Evolutionary conservation across 1,284 basidiomycete genomes (phyloP), one percentile per base, ranked within the genome.

Genomic region (Stygiomarasmius scandens): DNA sequence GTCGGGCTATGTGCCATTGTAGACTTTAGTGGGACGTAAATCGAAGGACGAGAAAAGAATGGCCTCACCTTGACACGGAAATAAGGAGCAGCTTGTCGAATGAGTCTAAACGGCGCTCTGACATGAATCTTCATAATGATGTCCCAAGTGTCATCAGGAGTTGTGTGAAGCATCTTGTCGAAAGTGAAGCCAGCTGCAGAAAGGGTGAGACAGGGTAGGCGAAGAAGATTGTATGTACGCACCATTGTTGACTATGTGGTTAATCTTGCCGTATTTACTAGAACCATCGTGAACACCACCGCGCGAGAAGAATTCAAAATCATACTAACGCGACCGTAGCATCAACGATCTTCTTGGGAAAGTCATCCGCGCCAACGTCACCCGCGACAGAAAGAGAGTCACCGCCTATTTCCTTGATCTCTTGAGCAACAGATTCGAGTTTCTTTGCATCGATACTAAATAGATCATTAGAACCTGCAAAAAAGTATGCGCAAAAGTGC

Each of bases 131-230:
- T 91, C 74, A 89, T 78, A 69, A 95, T 94, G 63, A 91, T 77
- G 64, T 93, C 89, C 71, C 85, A 95, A 1, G 85, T 84, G 43
- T 92, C 90, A 71, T 95, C 93, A 8, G 89, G 86, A 64, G 88
- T 92, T 2, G 90, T 93, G 75, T 94, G 92, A 44, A 92, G 76
- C 93, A 95, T 95, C 73, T 85, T 87, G 80, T 95, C 92, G 65
- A 83, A 91, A 1, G 93, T 94, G 77, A 94, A 95, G 45, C 92
- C 92, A 55, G 92, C 87, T 87, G 59, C 10, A 16, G 16, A 19
- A 45, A 38, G 53, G 27, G 14, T 25, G 34, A 55, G 22, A 48
- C 34, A 55, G 49, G 11, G 55, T 23, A 50, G 29, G 24, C 34
- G 32, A 34, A n/a, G 24, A 51, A 27, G 5, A 44, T 11, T 16